phyloP scores from a whole-genome alignment of 169 alveolate genomes.

The Eimeria falciformis region DNA sequence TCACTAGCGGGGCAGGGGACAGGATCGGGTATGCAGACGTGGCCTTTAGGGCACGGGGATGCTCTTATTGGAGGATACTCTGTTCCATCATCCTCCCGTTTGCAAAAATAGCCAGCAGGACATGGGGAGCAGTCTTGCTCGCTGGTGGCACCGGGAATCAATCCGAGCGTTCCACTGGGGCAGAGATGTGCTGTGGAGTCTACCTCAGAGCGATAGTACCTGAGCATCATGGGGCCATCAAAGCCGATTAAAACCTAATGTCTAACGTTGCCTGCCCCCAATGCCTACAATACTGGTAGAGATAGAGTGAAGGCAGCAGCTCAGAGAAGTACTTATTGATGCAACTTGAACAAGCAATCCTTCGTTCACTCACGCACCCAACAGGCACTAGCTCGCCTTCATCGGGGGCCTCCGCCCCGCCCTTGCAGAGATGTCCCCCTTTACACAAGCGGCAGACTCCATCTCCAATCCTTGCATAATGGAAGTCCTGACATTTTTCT shows the following conservation, averaged over 20 bases:
- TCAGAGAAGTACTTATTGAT: too few species aligned
- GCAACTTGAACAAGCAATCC: too few species aligned
- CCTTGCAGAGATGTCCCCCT: slow-evolving; percentile 56
- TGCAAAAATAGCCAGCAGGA: slow-evolving; percentile 65
- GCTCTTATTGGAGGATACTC: slow-evolving; percentile 31
- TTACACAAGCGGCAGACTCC: slow-evolving; percentile 65
- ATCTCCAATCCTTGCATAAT: slow-evolving; percentile 56
- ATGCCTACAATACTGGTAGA: too few species aligned
- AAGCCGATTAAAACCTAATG: background rate
- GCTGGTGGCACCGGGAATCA: slow-evolving; percentile 66
- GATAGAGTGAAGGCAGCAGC: too few species aligned
- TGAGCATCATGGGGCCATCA: background rate
- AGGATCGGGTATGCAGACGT: slow-evolving; percentile 29
- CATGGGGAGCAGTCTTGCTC: slow-evolving; percentile 55
- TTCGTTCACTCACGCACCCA: slow-evolving; percentile 26
- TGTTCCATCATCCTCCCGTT: slow-evolving; percentile 52
- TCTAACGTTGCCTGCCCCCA: too few species aligned
- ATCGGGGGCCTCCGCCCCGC: slow-evolving; percentile 64
- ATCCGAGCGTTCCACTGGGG: slow-evolving; percentile 56
- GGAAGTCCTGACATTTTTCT: slow-evolving; percentile 45
- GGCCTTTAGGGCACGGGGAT: slow-evolving; percentile 42
- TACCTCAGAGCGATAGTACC: slow-evolving; percentile 63
- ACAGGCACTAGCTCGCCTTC: slow-evolving; percentile 57
- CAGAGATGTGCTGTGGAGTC: slow-evolving; percentile 29
- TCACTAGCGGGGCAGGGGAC: slow-evolving; percentile 47